Percentiles rank a stretch among this genome's conserved stretches.
Conservation (phyloP, 1,139 yeast genomes). For the Yamadazyma oceani region DNA sequence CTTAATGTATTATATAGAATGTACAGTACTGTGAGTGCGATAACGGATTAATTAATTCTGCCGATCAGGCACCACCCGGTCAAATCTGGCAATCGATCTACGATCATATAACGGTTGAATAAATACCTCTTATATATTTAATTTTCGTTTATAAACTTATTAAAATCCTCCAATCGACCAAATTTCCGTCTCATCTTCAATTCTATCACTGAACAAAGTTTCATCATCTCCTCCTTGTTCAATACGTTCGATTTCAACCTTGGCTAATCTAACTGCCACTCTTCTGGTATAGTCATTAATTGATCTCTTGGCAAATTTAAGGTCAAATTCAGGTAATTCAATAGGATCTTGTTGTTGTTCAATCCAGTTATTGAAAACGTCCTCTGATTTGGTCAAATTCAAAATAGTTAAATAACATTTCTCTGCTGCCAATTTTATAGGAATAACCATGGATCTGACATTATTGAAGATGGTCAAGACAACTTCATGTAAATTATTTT, state of each 20-base stretch:
- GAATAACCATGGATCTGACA: constrained; percentile 82
- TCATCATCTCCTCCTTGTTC: constrained; percentile 92
- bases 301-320: constrained; percentile 65
- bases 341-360: constrained; percentile 24
- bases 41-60: not conserved
- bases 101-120: too few species aligned
- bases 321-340: constrained; percentile 41
- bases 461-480: constrained; percentile 79
- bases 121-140: constrained; percentile 1
- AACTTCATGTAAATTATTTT: constrained; percentile 54
- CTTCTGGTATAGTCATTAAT: constrained; percentile 86
- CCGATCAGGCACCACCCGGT: not conserved
- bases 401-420: constrained; percentile 80
- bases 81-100: too few species aligned
- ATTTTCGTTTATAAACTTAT: constrained; percentile 5
- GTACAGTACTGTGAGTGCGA: not conserved
- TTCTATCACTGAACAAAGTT: constrained; percentile 77
- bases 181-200: constrained; percentile 82
- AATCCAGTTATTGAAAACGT: constrained; percentile 69
- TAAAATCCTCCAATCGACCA: constrained; percentile 85
- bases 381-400: constrained; percentile 68
- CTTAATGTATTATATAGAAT: constrained; percentile 3
- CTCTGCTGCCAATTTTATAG: constrained; percentile 92
- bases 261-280: constrained; percentile 80
- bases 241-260: constrained; percentile 81